Evolutionary conservation across 2,329 filamentous ascomycete species (phyloP), one percentile per base, ranked within the genome.

Genomic region (Escovopsis sp.): DNA sequence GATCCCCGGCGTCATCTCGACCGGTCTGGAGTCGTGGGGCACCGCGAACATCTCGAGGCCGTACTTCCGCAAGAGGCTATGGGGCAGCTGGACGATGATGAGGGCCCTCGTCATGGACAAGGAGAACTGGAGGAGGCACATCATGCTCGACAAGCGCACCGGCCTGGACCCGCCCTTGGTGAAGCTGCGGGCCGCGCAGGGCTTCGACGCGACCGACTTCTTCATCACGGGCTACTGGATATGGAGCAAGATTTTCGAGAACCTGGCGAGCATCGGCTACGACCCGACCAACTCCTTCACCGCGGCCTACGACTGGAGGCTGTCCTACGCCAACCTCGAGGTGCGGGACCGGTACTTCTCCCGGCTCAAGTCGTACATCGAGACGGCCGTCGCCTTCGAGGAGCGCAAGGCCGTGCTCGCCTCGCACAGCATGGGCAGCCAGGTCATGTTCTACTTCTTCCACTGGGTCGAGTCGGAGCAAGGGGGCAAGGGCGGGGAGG

Each of bases 51-150:
- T 68, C 29, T 94, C 87, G 7, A 72, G 85, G 26, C 81, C 79
- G 39, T 98, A 96, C 58, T 98, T 98, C 57, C 71, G 90, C 42
- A 94, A 92, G 61, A 70, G 90, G 36, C 62, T 98, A 34, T 98
- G 90, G 90, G 90, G 90, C 4, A 94, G 85, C 46, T 98, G 92
- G 90, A 93, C 75, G 43, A 98, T 98, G 90, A 94, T 98, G 86
- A 73, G 80, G 34, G 88, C 90, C 0, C 61, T 98, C 44, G 84
- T 98, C 2, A 60, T 93, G 49, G 90, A 96, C 56, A 94, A 96
- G 58, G 78, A 92, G 19, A 69, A 72, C 25, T 98, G 90, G 90
- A 98, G 94, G 64, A 78, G 66, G 48, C 90, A 98, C 54, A 84
- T 98, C 46, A 96, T 96, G 87, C 69, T 98, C 10, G 90, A 98